Conservation (phyloP, 2,329 filamentous ascomycete species). For the Colletotrichum abscissum region DNA sequence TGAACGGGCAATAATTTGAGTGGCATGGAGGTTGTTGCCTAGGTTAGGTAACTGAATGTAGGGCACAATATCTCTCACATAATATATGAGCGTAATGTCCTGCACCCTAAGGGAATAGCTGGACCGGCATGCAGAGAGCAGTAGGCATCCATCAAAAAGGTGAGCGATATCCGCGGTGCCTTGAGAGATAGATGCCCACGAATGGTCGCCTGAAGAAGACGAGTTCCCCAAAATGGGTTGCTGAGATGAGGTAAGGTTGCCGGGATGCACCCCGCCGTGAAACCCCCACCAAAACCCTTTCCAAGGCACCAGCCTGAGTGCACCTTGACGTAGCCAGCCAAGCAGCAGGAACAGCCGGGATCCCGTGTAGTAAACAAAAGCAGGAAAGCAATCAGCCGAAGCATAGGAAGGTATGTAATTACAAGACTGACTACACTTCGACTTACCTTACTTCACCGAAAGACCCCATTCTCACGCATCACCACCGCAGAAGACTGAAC, state of each 20-base stretch:
- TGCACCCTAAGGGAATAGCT: no score
- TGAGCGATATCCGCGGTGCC: neutral
- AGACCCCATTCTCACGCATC: neutral
- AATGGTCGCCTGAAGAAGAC: neutral
- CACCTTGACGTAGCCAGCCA: conserved; percentile 31
- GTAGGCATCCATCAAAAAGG: neutral
- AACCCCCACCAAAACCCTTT: conserved; percentile 22
- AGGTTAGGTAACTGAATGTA: neutral
- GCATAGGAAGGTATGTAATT: neutral
- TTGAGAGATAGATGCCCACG: neutral
- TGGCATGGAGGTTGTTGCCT: no score
- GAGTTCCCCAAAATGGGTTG: conserved; percentile 37
- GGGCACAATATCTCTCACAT: neutral
- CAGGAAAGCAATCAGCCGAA: conserved; percentile 20
- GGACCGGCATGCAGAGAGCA: neutral
- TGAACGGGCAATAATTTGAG: no score
- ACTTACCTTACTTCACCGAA: neutral
- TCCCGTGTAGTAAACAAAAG: conserved; percentile 34
- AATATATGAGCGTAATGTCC: no score
- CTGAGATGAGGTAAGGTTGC: conserved; percentile 24
- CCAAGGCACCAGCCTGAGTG: conserved; percentile 26
- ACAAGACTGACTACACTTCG: neutral
- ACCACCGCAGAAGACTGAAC: neutral
- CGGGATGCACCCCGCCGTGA: conserved; percentile 23
- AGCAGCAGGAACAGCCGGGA: conserved; percentile 18